A percentile compares a stretch with the other conserved stretches of the same genome.
Conservation (phyloP, 371 early-diverging fungal species). For the Entomophthora muscae region DNA sequence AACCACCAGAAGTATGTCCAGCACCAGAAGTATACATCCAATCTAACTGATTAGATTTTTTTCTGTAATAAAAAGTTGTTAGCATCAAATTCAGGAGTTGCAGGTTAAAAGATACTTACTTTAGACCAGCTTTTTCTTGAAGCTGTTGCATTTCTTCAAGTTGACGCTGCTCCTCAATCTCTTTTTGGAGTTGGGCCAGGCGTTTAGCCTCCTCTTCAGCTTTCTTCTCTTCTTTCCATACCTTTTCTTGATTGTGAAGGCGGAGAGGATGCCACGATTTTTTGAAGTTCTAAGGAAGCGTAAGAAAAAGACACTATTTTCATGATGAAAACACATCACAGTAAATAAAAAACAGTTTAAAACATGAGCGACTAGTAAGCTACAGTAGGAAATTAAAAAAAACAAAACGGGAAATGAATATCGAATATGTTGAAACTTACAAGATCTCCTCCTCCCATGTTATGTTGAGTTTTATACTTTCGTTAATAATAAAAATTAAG, state of each 20-base stretch:
- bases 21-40: slow-evolving; percentile 85
- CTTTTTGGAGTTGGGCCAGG: slow-evolving; percentile 76
- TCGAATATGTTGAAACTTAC: slow-evolving; percentile 15
- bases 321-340: not conserved
- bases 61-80: slow-evolving; percentile 23
- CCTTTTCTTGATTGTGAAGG: slow-evolving; percentile 71
- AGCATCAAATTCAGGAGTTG: too few species aligned
- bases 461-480: too few species aligned
- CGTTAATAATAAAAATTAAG: too few species aligned
- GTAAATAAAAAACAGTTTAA: not conserved
- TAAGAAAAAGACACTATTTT: not conserved
- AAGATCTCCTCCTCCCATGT: slow-evolving; percentile 51
- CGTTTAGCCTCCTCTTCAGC: slow-evolving; percentile 71
- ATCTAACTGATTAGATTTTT: slow-evolving; percentile 58
- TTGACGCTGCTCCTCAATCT: slow-evolving; percentile 76
- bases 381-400: too few species aligned
- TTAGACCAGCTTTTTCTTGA: slow-evolving; percentile 56
- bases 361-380: too few species aligned
- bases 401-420: not conserved
- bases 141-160: slow-evolving; percentile 66
- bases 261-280: slow-evolving; percentile 95
- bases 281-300: slow-evolving; percentile 52
- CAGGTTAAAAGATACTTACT: slow-evolving; percentile 18
- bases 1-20: slow-evolving; percentile 22
- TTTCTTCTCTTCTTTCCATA: slow-evolving; percentile 77